A percentile compares a stretch with the other conserved stretches of the same genome.
Conservation (phyloP, 345 rosid species). For the Odontarrhena argentea region DNA sequence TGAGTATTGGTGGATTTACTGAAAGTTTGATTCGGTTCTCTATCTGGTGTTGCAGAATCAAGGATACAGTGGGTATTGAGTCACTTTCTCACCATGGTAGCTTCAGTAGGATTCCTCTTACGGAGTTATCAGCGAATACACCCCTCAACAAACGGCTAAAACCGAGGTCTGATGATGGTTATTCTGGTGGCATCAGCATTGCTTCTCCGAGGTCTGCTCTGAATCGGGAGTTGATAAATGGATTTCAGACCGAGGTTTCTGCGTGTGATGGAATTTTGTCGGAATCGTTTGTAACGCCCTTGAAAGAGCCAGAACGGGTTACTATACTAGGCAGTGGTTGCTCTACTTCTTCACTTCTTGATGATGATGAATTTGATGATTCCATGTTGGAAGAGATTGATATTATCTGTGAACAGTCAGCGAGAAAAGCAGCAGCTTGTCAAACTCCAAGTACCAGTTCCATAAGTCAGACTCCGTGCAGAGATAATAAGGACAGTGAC, state of each 20-base stretch:
- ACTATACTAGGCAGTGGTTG: constrained; percentile 37
- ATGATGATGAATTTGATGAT: constrained; percentile 79
- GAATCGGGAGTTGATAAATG: constrained; percentile 19
- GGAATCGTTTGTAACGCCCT: constrained; percentile 52
- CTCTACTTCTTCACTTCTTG: constrained; percentile 54
- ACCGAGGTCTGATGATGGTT: constrained; percentile 25
- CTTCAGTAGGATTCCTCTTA: constrained; percentile 59
- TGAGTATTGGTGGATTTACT: background rate
- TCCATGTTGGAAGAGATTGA: constrained; percentile 71
- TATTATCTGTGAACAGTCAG: constrained; percentile 59
- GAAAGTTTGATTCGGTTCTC: constrained; percentile 11
- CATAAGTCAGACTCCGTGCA: constrained; percentile 24
- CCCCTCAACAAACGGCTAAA: constrained; percentile 32
- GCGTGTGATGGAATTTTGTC: constrained; percentile 15
- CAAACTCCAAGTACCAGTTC: constrained; percentile 35
- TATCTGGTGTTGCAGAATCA: constrained; percentile 34
- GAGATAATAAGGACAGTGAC: constrained; percentile 35
- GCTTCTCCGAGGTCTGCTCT: constrained; percentile 18
- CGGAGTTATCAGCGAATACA: constrained; percentile 50
- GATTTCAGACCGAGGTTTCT: constrained; percentile 28
- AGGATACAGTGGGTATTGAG: constrained; percentile 38
- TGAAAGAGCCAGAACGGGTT: constrained; percentile 39
- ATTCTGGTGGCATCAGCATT: constrained; percentile 14
- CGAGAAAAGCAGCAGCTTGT: constrained; percentile 41
- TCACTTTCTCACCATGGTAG: constrained; percentile 26